Evolutionary conservation across 805 yeast species (phyloP).

Genomic region (Tetrapisispora arboricola): DNA sequence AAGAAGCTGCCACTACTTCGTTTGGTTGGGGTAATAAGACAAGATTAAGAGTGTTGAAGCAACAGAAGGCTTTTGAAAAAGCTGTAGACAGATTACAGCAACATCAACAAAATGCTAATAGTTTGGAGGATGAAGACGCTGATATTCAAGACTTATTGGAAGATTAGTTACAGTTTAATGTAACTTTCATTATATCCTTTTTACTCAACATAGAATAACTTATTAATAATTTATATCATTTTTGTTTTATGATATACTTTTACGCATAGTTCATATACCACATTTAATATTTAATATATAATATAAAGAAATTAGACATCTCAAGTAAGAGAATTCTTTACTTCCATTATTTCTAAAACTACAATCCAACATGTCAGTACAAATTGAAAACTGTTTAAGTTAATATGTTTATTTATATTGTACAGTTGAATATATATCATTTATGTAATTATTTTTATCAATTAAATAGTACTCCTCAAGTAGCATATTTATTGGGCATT

Average conservation of each 20-base stretch:
- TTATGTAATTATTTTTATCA: neutral
- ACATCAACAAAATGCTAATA: constrained; percentile 32
- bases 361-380: no score
- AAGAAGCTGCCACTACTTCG: constrained; percentile 23
- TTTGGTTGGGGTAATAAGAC: constrained; percentile 82
- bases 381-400: no score
- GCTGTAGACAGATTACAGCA: constrained; percentile 33
- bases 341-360: no score
- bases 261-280: neutral
- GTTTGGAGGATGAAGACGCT: constrained; percentile 45
- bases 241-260: neutral
- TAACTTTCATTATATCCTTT: neutral
- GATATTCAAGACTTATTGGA: constrained; percentile 63
- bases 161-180: constrained; percentile 28
- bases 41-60: constrained; percentile 46
- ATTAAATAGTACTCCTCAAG: constrained; percentile 18
- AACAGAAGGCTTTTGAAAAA: constrained; percentile 45
- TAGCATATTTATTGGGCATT: constrained; percentile 16
- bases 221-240: no score
- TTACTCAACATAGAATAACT: neutral
- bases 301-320: no score
- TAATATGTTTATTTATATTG: neutral
- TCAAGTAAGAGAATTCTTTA: no score
- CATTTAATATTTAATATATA: neutral
- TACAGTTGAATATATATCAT: neutral